A percentile compares a stretch with the other conserved stretches of the same genome.
Evolutionary conservation across 805 yeast species (phyloP).

Genomic region (Sugiyamaella smithiae): DNA sequence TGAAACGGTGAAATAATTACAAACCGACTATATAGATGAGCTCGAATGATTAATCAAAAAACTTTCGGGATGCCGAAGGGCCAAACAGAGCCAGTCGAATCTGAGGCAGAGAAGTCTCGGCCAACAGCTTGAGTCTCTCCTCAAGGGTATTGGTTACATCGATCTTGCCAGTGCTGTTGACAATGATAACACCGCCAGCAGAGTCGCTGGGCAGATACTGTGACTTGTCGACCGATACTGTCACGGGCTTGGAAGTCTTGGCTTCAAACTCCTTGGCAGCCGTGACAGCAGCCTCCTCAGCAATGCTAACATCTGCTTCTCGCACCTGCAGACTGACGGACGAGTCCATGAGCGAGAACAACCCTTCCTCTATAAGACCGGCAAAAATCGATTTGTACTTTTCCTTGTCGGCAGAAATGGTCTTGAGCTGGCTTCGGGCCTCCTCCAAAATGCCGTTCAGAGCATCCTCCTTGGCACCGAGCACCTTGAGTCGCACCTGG

Average conservation of each 20-base stretch:
- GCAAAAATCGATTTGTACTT: slow-evolving; percentile 67
- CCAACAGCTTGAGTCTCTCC: slow-evolving; percentile 82
- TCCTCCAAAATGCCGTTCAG: slow-evolving; percentile 69
- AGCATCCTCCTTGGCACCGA: slow-evolving; percentile 80
- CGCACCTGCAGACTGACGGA: slow-evolving; percentile 63
- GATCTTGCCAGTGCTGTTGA: slow-evolving; percentile 73
- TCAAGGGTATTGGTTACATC: slow-evolving; percentile 91
- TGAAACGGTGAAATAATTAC: too few relatives aligned
- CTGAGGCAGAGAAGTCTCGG: slow-evolving; percentile 86
- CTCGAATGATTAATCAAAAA: slow-evolving; percentile 86
- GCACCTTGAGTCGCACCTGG: slow-evolving; percentile 88
- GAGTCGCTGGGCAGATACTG: slow-evolving; percentile 56
- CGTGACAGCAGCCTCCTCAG: slow-evolving; percentile 56
- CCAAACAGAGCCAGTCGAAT: slow-evolving; percentile 80
- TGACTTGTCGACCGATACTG: slow-evolving; percentile 54
- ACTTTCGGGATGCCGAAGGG: slow-evolving; percentile 77
- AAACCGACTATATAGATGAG: too few relatives aligned
- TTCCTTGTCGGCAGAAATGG: slow-evolving; percentile 49
- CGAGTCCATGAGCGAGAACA: slow-evolving; percentile 68
- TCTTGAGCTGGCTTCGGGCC: slow-evolving; percentile 60
- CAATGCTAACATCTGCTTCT: slow-evolving; percentile 58
- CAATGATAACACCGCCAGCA: slow-evolving; percentile 83
- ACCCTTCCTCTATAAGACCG: slow-evolving; percentile 73
- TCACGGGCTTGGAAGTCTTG: slow-evolving; percentile 56
- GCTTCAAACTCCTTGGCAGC: slow-evolving; percentile 64